A percentile compares a stretch with the other conserved stretches of the same genome.
Conservation (phyloP, 1,284 basidiomycete genomes). For the Nidula niveotomentosa region DNA sequence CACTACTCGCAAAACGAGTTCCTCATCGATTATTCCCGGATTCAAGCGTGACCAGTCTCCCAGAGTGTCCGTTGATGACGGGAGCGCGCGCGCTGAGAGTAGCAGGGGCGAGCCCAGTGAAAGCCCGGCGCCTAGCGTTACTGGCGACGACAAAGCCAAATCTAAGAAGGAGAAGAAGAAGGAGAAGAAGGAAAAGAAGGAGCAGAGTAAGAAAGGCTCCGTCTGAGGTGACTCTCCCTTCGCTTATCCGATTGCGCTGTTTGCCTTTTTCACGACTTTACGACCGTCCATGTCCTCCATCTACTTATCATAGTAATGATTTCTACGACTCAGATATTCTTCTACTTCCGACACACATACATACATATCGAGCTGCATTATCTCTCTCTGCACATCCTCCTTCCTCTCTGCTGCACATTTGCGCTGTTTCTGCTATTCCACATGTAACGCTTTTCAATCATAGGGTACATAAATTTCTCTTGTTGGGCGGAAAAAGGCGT, state of each 20-base stretch:
- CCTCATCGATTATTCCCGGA: constrained; percentile 47
- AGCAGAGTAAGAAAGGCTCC: constrained; percentile 16
- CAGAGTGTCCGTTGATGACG: constrained; percentile 36
- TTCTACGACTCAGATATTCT: no score
- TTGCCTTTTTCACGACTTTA: background rate
- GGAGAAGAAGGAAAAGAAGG: constrained; percentile 50
- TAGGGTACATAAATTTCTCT: no score
- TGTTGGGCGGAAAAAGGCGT: no score
- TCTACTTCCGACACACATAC: no score
- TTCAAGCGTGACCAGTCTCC: constrained; percentile 44
- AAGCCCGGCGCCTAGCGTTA: constrained; percentile 50
- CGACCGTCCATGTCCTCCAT: background rate
- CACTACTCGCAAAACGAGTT: constrained; percentile 57
- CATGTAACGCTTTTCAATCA: no score
- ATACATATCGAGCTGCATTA: no score
- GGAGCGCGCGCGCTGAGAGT: constrained; percentile 23
- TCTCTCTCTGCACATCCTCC: no score
- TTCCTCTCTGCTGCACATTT: no score
- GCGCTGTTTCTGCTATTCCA: no score
- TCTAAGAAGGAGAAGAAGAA: constrained; percentile 38
- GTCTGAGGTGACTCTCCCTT: background rate
- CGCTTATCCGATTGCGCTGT: background rate
- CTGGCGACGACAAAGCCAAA: constrained; percentile 45
- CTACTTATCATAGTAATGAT: no score
- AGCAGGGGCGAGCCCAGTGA: constrained; percentile 40